Percentiles rank a stretch among this genome's conserved stretches.
Evolutionary conservation across 148 eudicot genomes (phyloP).

Genomic region (Gaultheria prostrata): DNA sequence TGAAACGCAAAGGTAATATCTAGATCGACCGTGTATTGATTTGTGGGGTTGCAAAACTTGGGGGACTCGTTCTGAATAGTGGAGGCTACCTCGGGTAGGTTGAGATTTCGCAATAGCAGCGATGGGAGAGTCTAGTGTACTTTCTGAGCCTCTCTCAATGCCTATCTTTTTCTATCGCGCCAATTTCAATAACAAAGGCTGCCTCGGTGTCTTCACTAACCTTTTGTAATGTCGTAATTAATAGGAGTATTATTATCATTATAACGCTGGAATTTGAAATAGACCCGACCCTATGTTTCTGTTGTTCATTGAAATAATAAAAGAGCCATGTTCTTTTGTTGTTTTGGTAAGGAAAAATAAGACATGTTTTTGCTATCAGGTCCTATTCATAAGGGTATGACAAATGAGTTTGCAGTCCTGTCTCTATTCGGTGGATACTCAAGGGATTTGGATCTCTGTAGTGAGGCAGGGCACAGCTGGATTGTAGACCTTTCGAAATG

Average conservation of each 20-base stretch:
- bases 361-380: too few species aligned
- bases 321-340: not conserved
- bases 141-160: too few species aligned
- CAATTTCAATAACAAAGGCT: not conserved
- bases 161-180: too few species aligned
- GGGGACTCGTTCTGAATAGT: not conserved
- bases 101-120: too few species aligned
- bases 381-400: too few species aligned
- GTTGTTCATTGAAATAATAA: not conserved
- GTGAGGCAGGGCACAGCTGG: too few species aligned
- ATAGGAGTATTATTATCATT: not conserved
- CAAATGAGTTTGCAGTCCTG: too few species aligned
- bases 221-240: too few species aligned
- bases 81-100: not conserved
- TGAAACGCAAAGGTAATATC: conserved; percentile 1
- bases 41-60: not conserved
- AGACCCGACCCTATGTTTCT: not conserved
- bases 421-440: too few species aligned
- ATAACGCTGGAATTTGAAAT: not conserved
- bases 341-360: not conserved
- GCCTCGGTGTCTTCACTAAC: not conserved
- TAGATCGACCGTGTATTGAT: not conserved
- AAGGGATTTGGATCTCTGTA: too few species aligned
- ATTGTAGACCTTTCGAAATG: too few species aligned
- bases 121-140: too few species aligned